A percentile compares a stretch with the other conserved stretches of the same genome.
phyloP scores from a whole-genome alignment of 2,329 filamentous ascomycete genomes.

The Camillea tinctor region DNA sequence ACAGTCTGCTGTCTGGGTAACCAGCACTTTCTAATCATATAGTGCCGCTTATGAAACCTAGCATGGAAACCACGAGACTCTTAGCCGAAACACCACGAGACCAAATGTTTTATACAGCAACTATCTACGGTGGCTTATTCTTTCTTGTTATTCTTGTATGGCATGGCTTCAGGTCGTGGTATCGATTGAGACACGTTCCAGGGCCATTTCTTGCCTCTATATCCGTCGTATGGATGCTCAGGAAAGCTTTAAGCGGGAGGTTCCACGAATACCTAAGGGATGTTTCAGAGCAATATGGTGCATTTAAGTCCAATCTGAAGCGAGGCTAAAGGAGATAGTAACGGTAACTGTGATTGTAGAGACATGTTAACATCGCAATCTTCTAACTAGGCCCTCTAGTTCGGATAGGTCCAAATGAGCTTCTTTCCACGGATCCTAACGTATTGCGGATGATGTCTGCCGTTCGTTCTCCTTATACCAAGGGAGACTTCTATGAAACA shows the following conservation, averaged over 20 bases:
- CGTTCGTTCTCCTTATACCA: conserved; percentile 37
- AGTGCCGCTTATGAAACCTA: neutral
- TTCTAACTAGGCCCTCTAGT: conserved; percentile 22
- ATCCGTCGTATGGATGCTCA: conserved; percentile 28
- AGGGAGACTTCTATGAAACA: conserved; percentile 38
- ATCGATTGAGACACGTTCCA: conserved; percentile 30
- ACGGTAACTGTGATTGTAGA: neutral
- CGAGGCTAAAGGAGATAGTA: neutral
- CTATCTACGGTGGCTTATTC: conserved; percentile 8
- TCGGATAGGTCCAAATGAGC: conserved; percentile 27
- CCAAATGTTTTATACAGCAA: conserved; percentile 5
- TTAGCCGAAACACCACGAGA: conserved; percentile 8
- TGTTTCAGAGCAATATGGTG: conserved; percentile 20
- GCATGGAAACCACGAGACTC: conserved; percentile 8
- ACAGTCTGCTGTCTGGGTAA: neutral
- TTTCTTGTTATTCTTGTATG: conserved; percentile 5
- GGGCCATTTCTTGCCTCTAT: conserved; percentile 28
- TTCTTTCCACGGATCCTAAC: conserved; percentile 23
- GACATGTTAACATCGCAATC: conserved; percentile 1
- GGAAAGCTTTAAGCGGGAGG: conserved; percentile 21
- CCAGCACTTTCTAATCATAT: neutral
- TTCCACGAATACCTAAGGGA: conserved; percentile 25
- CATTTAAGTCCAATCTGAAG: neutral
- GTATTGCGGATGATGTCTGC: conserved; percentile 32
- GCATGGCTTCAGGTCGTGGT: conserved; percentile 23